These are phyloP conservation scores for Globisporangium spiculum DNA, from an alignment of 352 stramenopile species.

Conservation along the genomic window DNA sequence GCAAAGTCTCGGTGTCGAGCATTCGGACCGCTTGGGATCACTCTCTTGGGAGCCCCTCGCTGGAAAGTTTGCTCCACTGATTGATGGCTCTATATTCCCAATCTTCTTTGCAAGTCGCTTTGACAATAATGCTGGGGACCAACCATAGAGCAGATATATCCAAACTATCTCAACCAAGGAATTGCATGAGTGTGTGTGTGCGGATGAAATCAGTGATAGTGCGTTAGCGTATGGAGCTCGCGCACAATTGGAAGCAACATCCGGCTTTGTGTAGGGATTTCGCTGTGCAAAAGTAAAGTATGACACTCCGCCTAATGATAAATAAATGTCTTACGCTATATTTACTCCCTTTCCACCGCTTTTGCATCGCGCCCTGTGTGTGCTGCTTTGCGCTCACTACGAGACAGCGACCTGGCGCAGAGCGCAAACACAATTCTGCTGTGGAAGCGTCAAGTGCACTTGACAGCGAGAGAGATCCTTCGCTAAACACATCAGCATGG, in stretches of 20 bases:
- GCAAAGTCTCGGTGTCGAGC: slow-evolving; percentile 86
- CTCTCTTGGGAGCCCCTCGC: slow-evolving; percentile 23
- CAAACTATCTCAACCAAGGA: slow-evolving; percentile 3
- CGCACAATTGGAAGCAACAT: no score
- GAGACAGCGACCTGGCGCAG: background rate
- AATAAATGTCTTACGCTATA: background rate
- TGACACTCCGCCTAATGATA: background rate
- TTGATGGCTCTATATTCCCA: slow-evolving; percentile 92
- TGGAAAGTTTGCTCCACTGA: slow-evolving; percentile 82
- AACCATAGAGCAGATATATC: slow-evolving; percentile 88
- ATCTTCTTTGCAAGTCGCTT: slow-evolving; percentile 87
- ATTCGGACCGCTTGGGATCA: slow-evolving; percentile 56
- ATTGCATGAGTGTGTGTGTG: slow-evolving; percentile 8
- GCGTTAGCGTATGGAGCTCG: no score
- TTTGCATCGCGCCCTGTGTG: background rate
- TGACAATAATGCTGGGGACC: slow-evolving; percentile 87
- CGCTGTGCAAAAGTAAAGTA: background rate
- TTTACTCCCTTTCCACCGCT: background rate
- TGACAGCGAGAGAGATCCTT: background rate
- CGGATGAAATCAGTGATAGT: background rate
- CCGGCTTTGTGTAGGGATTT: background rate
- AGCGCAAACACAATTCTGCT: background rate
- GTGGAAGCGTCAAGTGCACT: background rate
- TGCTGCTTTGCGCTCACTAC: background rate
- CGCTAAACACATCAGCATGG: slow-evolving; percentile 11